phyloP scores from a whole-genome alignment of 352 stramenopile genomes.

The Pythium monospermum region DNA sequence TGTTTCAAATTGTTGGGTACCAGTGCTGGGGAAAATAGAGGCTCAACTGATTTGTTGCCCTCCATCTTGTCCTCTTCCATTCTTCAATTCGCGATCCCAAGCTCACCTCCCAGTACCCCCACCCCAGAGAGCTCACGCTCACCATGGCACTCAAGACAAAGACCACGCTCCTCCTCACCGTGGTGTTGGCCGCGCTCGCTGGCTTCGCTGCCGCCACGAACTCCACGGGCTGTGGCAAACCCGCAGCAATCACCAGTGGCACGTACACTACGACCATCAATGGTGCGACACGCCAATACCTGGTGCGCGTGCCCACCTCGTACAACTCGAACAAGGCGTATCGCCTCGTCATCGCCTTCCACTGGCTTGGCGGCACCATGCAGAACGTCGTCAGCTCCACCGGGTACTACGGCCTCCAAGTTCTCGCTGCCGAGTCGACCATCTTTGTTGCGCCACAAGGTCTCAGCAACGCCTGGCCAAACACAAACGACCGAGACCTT shows the following conservation, averaged over 20 bases:
- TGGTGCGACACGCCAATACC: conserved; percentile 26
- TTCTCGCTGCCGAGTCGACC: conserved; percentile 10
- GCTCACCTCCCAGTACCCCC: too few species aligned
- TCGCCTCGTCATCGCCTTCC: conserved; percentile 26
- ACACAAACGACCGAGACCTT: conserved; percentile 25
- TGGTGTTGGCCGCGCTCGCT: too few species aligned
- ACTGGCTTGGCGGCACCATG: conserved; percentile 27
- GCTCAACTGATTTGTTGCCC: too few species aligned
- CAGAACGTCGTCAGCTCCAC: conserved; percentile 28
- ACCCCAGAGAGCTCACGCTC: too few species aligned
- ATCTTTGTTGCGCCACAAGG: conserved; percentile 32
- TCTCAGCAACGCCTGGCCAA: conserved; percentile 17
- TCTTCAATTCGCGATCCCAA: too few species aligned
- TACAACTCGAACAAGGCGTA: conserved; percentile 23
- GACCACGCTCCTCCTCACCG: too few species aligned
- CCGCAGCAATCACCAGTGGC: conserved; percentile 10
- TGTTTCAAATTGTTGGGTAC: too few species aligned
- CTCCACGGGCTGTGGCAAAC: conserved; percentile 14
- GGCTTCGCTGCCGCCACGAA: conserved; percentile 1
- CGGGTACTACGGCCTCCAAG: conserved; percentile 24
- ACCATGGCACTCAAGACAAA: too few species aligned
- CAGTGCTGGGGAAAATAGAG: too few species aligned
- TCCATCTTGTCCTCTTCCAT: too few species aligned
- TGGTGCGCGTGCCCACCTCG: conserved; percentile 24
- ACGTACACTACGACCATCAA: conserved; percentile 17